Conservation (phyloP, 148 eudicot genomes). For the Diospyros kaki region DNA sequence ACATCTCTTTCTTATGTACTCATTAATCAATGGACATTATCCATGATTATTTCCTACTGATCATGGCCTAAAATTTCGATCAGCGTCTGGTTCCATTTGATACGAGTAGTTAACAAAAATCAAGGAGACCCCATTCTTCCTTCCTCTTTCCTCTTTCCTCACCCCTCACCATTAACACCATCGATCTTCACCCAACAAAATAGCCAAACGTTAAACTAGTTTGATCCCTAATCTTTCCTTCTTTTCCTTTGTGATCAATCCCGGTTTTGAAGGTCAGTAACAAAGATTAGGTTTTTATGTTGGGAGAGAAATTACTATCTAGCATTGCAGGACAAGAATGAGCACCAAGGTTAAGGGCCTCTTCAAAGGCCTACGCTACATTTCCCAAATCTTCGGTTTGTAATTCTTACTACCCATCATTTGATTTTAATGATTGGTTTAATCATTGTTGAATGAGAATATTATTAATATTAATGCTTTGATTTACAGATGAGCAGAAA, state of each 20-base stretch:
- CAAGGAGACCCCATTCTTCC: conserved; percentile 11
- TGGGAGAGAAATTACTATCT: not conserved
- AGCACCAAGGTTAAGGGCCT: conserved; percentile 64
- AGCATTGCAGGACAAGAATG: conserved; percentile 10
- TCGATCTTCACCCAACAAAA: not conserved
- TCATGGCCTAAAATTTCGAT: conserved; percentile 29
- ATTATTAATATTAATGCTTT: not conserved
- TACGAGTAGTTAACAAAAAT: conserved; percentile 19
- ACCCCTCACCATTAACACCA: not conserved
- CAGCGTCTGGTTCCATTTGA: conserved; percentile 27
- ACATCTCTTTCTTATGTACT: too few relatives aligned
- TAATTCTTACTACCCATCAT: conserved; percentile 10
- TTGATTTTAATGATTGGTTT: too few relatives aligned
- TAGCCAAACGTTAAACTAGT: not conserved
- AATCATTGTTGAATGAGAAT: too few relatives aligned
- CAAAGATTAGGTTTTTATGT: conserved; percentile 9
- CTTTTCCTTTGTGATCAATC: not conserved
- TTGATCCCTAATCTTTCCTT: not conserved
- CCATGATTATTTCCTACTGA: too few relatives aligned
- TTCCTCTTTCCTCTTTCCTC: conserved; percentile 6
- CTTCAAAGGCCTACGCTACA: conserved; percentile 55
- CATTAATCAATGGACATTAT: too few relatives aligned
- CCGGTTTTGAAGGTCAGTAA: conserved; percentile 20
- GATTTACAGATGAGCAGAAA: conserved; percentile 57
- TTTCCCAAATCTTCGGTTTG: conserved; percentile 54